phyloP scores from a whole-genome alignment of 495 filamentous ascomycete species.

The Sordaria brevicollis region DNA sequence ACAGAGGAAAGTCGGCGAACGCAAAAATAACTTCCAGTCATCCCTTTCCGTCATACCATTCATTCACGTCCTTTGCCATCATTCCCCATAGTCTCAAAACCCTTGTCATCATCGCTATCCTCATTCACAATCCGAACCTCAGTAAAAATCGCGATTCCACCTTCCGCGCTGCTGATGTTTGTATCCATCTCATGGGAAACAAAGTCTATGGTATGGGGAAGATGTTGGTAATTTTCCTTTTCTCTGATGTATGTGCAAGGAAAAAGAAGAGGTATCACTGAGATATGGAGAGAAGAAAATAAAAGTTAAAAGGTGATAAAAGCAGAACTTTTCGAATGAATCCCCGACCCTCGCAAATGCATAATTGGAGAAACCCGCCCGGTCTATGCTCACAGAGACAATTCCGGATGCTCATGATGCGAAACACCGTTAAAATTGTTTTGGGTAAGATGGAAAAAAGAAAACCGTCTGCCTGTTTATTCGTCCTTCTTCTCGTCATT shows the following conservation, averaged over 20 bases:
- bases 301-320: not conserved
- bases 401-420: constrained; percentile 15
- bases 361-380: constrained; percentile 26
- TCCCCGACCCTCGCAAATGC: constrained; percentile 27
- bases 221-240: not conserved
- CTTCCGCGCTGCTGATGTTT: not conserved
- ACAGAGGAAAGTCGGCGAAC: not conserved
- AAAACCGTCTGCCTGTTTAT: constrained; percentile 18
- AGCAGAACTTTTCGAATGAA: constrained; percentile 22
- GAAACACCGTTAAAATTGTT: constrained; percentile 12
- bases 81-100: not conserved
- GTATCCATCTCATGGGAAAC: not conserved
- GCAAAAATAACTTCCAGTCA: not conserved
- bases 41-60: not conserved
- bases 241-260: not conserved
- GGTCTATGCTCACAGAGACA: constrained; percentile 25
- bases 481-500: constrained; percentile 34
- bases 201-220: not conserved
- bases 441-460: constrained; percentile 11
- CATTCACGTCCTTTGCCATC: not conserved
- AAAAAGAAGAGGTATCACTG: not conserved
- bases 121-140: not conserved
- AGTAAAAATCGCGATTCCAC: not conserved
- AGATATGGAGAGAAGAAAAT: not conserved
- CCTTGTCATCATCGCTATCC: not conserved